Evolutionary conservation across 2,329 filamentous ascomycete species (phyloP), one percentile per base, ranked within the genome.

Genomic region (Magnaporthiopsis incrustans): DNA sequence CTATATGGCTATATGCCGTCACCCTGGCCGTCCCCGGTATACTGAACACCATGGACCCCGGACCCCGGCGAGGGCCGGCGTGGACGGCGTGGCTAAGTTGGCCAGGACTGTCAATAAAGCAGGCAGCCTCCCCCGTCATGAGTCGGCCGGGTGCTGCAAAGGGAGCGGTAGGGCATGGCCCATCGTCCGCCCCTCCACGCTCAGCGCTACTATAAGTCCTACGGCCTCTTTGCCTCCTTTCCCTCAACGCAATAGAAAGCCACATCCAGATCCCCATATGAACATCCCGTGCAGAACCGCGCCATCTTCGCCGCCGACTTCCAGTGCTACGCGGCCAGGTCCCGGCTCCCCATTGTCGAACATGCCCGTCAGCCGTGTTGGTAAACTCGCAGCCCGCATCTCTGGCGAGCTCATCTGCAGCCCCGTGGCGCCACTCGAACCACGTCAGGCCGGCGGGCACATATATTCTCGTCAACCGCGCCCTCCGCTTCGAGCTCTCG

Each of bases 261-360:
- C 33, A 7, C 33, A 35, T 10, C 11, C 33, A 35, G 11, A 5
- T 10, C 6, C 11, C 33, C 10, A 8, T 50, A 4, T 50, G n/a
- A n/a, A n/a, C n/a, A n/a, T 7, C 38, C 22, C 22, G 7, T 8
- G 44, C 44, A 50, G 50, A 73, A 73, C 65, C 74, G 72, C 57
- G 72, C 73, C 10, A 78, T 73, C 6, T 78, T 73, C 66, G 76
- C 76, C 4, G 73, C 77, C 0, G 77, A 80, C 67, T 76, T 79
- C 59, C 77, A 79, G 65, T 71, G 78, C 22, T 81, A 80, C 66
- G 75, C 78, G 0, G 68, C 63, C 0, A 74, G 73, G 57, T 75
- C 76, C 1, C 26, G 75, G 77, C 26, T 79, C 78, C 63, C 78
- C 77, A 0, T 18, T 79, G 0, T 70, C 77, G 18, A 77, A 75